Percentiles rank a stretch among this genome's conserved stretches.
These are phyloP conservation scores for Yamadazyma sp. DNA, from an alignment of 1,139 yeast genomes.

Conservation along the genomic window DNA sequence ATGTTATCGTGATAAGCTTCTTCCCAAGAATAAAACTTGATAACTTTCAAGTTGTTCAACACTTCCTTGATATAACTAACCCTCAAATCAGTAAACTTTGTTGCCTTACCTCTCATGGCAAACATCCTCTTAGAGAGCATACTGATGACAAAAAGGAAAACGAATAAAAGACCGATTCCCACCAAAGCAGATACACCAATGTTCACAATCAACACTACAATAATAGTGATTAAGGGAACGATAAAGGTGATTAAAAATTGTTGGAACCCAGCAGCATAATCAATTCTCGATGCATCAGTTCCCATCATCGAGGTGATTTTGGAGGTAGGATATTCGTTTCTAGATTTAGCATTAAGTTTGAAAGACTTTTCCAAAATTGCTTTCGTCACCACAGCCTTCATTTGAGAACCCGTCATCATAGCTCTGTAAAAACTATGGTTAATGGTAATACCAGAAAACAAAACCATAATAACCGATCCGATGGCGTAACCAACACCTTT, in stretches of 20 bases:
- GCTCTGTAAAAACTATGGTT: conserved; percentile 23
- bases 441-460: conserved; percentile 30
- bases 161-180: conserved; percentile 30
- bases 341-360: conserved; percentile 58
- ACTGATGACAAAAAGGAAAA: conserved; percentile 25
- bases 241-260: conserved; percentile 30
- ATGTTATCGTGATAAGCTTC: conserved; percentile 51
- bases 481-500: conserved; percentile 40
- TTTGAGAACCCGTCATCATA: conserved; percentile 56
- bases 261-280: conserved; percentile 34
- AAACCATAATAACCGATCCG: conserved; percentile 27
- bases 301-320: conserved; percentile 57
- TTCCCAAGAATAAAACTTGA: conserved; percentile 66
- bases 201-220: conserved; percentile 31
- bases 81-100: conserved; percentile 32
- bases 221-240: conserved; percentile 28
- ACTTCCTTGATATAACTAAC: conserved; percentile 37
- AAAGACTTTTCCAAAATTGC: conserved; percentile 68
- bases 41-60: conserved; percentile 33
- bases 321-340: conserved; percentile 61
- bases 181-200: conserved; percentile 36
- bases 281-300: conserved; percentile 37
- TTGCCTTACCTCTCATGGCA: conserved; percentile 26
- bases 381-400: conserved; percentile 64
- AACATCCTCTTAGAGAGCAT: conserved; percentile 22